Percentiles rank a stretch among this genome's conserved stretches.
These are phyloP conservation scores for Leishmania guyanensis DNA, from an alignment of 208 protist species.

Conservation along the genomic window DNA sequence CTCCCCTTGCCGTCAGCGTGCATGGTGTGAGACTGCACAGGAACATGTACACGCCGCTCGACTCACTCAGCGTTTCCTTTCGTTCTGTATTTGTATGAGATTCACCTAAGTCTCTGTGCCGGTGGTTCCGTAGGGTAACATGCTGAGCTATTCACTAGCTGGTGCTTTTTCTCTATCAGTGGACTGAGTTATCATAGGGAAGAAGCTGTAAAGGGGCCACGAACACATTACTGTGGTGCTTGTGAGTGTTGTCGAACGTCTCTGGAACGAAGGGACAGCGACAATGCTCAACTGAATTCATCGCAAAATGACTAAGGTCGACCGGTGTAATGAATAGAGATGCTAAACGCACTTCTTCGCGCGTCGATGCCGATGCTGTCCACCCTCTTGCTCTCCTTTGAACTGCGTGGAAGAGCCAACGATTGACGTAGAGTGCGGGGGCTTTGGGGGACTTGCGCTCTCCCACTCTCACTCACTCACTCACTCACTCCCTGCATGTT, in stretches of 20 bases:
- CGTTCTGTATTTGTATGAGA: neutral
- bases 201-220: neutral
- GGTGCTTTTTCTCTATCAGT: neutral
- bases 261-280: neutral
- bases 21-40: neutral
- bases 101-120: neutral
- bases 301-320: neutral
- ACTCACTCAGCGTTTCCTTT: neutral
- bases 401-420: neutral
- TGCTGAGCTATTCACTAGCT: neutral
- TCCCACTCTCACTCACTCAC: too few relatives aligned
- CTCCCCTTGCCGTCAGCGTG: neutral
- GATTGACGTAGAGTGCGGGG: neutral
- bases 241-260: neutral
- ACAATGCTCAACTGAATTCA: neutral
- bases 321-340: neutral
- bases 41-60: neutral
- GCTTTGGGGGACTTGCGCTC: neutral
- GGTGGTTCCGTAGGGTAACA: neutral
- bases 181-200: neutral
- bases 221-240: neutral
- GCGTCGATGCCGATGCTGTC: neutral
- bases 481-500: neutral
- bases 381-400: neutral
- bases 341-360: neutral